Percentiles rank a stretch among this genome's conserved stretches.
phyloP scores from a whole-genome alignment of 1,284 basidiomycete genomes.

The Puccinia polysora region DNA sequence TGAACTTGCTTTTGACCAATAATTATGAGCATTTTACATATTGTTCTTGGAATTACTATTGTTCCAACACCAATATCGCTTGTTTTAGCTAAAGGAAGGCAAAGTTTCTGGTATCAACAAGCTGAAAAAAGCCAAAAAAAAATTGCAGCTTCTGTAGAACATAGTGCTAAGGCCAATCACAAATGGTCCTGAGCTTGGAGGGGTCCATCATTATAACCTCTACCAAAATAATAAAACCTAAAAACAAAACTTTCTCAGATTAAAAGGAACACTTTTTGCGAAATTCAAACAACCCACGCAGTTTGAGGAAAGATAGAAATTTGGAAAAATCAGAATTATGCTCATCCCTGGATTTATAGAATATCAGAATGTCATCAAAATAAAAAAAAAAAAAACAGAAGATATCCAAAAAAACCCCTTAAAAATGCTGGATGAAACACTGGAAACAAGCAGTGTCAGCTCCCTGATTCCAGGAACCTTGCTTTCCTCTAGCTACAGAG shows the following conservation, averaged over 20 bases:
- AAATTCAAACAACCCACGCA: background rate
- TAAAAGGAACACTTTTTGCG: slow-evolving; percentile 19
- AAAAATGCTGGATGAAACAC: slow-evolving; percentile 22
- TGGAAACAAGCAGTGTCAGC: slow-evolving; percentile 13
- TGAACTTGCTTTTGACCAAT: too few species aligned
- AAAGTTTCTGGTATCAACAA: too few species aligned
- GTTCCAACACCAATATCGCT: too few species aligned
- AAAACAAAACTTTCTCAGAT: background rate
- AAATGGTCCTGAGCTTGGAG: background rate
- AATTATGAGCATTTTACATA: too few species aligned
- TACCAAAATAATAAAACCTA: slow-evolving; percentile 1
- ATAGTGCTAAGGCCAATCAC: background rate
- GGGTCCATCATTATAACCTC: background rate
- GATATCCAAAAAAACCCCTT: slow-evolving; percentile 5
- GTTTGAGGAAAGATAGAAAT: background rate
- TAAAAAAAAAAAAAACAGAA: slow-evolving; percentile 27
- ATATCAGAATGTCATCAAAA: slow-evolving; percentile 38
- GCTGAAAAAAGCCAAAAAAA: background rate
- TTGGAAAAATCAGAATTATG: background rate
- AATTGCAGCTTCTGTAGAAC: too few species aligned
- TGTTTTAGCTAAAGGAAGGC: too few species aligned
- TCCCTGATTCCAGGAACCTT: too few species aligned
- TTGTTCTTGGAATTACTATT: too few species aligned
- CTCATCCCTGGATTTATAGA: background rate
- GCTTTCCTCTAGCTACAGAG: too few species aligned